Evolutionary conservation across 2,329 filamentous ascomycete species (phyloP).

Genomic region (Seiridium cupressi): DNA sequence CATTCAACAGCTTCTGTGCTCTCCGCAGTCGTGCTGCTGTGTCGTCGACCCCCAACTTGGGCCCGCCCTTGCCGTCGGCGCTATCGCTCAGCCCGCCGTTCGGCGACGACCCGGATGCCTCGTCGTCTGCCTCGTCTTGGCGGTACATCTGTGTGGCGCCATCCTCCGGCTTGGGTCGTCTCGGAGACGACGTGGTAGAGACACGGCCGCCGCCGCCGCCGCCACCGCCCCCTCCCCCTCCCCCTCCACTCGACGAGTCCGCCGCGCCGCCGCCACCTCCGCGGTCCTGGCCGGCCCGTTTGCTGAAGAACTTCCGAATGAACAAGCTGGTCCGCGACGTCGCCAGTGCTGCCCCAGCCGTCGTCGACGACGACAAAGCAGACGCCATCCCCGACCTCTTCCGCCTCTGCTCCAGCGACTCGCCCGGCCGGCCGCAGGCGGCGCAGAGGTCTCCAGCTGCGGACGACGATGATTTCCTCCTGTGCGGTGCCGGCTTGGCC

Average conservation of each 20-base stretch:
- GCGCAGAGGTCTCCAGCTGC: neutral
- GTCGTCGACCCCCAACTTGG: constrained; percentile 16
- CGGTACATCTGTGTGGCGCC: constrained; percentile 16
- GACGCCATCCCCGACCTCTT: neutral
- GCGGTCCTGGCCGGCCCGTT: neutral
- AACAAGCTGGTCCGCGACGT: neutral
- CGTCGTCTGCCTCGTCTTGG: neutral
- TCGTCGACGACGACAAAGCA: neutral
- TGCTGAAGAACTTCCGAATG: neutral
- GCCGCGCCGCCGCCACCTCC: no score
- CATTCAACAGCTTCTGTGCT: constrained; percentile 18
- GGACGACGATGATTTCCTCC: neutral
- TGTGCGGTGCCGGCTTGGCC: constrained; percentile 12
- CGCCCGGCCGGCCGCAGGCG: neutral
- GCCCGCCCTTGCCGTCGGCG: constrained; percentile 12
- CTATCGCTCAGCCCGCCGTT: constrained; percentile 11
- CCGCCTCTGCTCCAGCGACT: neutral
- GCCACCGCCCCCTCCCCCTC: neutral
- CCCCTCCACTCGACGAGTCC: no score
- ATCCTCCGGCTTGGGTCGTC: neutral
- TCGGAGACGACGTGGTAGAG: no score
- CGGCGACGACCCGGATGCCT: constrained; percentile 15
- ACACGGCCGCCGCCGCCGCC: neutral
- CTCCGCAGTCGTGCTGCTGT: constrained; percentile 19
- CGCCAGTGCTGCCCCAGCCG: neutral